A percentile compares a stretch with the other conserved stretches of the same genome.
Conservation (phyloP, 2,329 filamentous ascomycete species). For the Trichoderma sp. region DNA sequence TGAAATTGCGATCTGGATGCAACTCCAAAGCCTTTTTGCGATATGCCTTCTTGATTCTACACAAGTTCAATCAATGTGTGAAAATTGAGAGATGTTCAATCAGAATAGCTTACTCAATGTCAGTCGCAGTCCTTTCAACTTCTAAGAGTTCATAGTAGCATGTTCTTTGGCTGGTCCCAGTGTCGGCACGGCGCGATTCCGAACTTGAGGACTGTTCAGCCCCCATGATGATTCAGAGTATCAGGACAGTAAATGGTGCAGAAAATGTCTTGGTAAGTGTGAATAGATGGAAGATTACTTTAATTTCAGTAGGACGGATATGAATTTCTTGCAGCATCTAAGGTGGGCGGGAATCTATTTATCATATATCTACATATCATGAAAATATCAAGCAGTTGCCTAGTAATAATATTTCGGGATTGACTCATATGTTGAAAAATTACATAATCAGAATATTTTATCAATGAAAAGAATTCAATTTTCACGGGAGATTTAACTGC, state of each 20-base stretch:
- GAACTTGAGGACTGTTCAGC: constrained; percentile 51
- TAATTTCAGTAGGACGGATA: neutral
- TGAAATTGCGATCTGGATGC: constrained; percentile 91
- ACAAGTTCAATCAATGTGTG: neutral
- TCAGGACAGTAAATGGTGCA: neutral
- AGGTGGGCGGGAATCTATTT: neutral
- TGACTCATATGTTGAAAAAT: neutral
- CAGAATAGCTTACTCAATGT: constrained; percentile 65
- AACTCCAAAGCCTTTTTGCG: constrained; percentile 85
- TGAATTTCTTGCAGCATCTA: neutral
- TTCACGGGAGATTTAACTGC: neutral
- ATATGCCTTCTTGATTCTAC: constrained; percentile 89
- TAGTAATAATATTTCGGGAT: neutral
- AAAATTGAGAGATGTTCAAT: neutral
- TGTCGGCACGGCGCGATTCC: constrained; percentile 32
- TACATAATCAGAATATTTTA: neutral
- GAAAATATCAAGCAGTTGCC: neutral
- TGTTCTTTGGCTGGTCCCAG: constrained; percentile 53
- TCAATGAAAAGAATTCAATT: neutral
- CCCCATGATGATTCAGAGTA: constrained; percentile 42
- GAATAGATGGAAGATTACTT: neutral
- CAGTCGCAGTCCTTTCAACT: constrained; percentile 68
- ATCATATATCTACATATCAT: neutral
- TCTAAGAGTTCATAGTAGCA: constrained; percentile 85
- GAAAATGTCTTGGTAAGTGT: neutral